Evolutionary conservation across 169 alveolate species (phyloP).

Genomic region (Babesia bovis): DNA sequence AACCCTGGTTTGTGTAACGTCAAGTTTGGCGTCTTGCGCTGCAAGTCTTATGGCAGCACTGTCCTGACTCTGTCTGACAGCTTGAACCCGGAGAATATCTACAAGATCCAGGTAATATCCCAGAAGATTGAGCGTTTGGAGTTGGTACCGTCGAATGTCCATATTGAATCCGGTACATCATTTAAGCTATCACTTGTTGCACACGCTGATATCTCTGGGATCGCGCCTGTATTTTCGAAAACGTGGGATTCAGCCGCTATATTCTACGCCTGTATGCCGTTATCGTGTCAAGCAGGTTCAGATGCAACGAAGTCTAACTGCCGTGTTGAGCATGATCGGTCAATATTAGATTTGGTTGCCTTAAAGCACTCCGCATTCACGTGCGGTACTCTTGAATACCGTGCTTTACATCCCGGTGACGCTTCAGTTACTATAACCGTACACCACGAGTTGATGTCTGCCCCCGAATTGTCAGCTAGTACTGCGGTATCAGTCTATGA

Average conservation of each 20-base stretch:
- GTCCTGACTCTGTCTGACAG: constrained; percentile 29
- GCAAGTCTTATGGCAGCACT: constrained; percentile 27
- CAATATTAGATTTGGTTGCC: constrained; percentile 11
- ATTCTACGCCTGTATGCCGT: constrained; percentile 23
- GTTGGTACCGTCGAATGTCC: constrained; percentile 1
- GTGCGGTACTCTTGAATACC: constrained; percentile 9
- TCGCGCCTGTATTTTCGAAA: constrained; percentile 9
- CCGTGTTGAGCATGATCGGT: constrained; percentile 30
- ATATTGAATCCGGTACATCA: constrained; percentile 17
- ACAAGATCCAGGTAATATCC: constrained; percentile 34
- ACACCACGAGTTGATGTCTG: background rate
- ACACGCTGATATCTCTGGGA: constrained; percentile 3
- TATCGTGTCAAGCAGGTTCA: background rate
- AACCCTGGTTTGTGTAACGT: constrained; percentile 7
- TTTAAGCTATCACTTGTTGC: background rate
- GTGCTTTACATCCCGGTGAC: constrained; percentile 33
- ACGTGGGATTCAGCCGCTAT: constrained; percentile 2
- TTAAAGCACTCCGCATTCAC: constrained; percentile 2
- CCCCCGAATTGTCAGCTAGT: constrained; percentile 11
- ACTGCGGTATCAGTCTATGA: constrained; percentile 9
- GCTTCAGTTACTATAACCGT: constrained; percentile 1
- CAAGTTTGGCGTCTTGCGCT: constrained; percentile 36
- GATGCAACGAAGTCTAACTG: constrained; percentile 9
- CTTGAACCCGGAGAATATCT: constrained; percentile 27
- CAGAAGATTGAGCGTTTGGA: constrained; percentile 1